Evolutionary conservation across 2,329 filamentous ascomycete species (phyloP).

Genomic region (Trichoderma sp.): DNA sequence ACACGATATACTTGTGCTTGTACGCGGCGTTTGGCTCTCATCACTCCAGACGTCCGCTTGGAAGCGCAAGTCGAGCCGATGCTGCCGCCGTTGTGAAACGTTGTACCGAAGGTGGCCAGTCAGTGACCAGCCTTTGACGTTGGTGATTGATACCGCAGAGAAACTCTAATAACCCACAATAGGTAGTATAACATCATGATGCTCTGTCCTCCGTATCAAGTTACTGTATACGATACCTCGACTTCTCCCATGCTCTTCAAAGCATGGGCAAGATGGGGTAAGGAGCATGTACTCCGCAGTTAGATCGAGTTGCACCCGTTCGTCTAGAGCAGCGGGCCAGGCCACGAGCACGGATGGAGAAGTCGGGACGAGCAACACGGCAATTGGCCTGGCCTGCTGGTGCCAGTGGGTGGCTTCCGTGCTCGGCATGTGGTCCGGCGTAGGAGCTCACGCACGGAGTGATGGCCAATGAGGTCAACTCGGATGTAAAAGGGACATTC

Average conservation of each 20-base stretch:
- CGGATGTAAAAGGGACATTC: no score
- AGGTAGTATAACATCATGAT: not conserved
- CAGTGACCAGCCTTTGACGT: not conserved
- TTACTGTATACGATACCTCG: not conserved
- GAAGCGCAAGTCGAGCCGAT: constrained; percentile 8
- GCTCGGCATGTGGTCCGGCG: constrained; percentile 16
- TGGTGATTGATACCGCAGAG: not conserved
- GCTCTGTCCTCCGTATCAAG: no score
- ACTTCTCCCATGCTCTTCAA: not conserved
- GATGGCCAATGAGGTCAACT: no score
- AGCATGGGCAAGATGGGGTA: not conserved
- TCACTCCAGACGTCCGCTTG: not conserved
- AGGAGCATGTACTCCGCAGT: not conserved
- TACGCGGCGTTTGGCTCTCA: not conserved
- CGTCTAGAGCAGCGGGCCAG: not conserved
- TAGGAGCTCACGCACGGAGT: not conserved
- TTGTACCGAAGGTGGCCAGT: not conserved
- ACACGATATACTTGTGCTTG: not conserved
- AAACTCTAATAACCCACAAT: not conserved
- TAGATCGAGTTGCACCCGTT: not conserved
- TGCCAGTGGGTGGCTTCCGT: constrained; percentile 15
- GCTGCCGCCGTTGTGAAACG: not conserved
- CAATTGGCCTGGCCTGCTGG: constrained; percentile 5
- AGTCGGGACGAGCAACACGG: constrained; percentile 6
- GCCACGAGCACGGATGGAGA: not conserved